Percentiles rank a stretch among this genome's conserved stretches.
These are phyloP conservation scores for Wallacemonas collosoma DNA, from an alignment of 208 protist species.

Conservation along the genomic window DNA sequence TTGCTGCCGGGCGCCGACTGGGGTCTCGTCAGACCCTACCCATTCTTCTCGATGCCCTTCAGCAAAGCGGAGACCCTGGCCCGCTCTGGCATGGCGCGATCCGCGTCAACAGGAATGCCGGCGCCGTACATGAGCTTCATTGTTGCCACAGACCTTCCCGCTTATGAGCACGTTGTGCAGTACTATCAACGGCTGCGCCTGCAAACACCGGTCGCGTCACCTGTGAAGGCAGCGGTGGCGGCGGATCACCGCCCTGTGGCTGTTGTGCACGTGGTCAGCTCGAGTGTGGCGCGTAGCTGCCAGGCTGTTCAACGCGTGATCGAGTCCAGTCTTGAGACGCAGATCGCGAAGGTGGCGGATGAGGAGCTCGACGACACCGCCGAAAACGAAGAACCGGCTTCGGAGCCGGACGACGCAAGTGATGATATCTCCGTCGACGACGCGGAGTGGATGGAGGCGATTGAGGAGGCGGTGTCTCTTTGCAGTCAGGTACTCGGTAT, in stretches of 20 bases:
- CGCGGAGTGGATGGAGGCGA: conserved; percentile 50
- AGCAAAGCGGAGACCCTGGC: conserved; percentile 41
- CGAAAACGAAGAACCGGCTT: conserved; percentile 16
- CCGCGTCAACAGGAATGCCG: not conserved
- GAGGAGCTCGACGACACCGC: conserved; percentile 18
- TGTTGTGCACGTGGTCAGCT: conserved; percentile 57
- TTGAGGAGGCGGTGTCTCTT: conserved; percentile 48
- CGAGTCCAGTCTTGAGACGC: conserved; percentile 42
- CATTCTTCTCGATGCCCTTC: conserved; percentile 50
- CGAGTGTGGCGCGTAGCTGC: conserved; percentile 46
- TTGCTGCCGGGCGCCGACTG: conserved; percentile 14
- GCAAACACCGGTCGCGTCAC: conserved; percentile 11
- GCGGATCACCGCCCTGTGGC: conserved; percentile 22
- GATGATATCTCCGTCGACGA: conserved; percentile 17
- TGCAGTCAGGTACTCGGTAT: conserved; percentile 64
- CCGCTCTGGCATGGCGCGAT: not conserved
- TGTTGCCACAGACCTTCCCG: conserved; percentile 62
- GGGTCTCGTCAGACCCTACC: conserved; percentile 41
- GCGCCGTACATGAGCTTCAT: conserved; percentile 76
- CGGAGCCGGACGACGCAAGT: not conserved
- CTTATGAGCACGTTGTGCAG: conserved; percentile 69
- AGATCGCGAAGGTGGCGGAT: conserved; percentile 19
- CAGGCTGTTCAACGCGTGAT: conserved; percentile 60
- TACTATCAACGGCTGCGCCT: conserved; percentile 60
- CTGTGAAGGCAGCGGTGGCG: not conserved